Evolutionary conservation across 768 basidiomycete genomes (phyloP), one percentile per base, ranked within the genome.

Genomic region (Boletellus emodensis): DNA sequence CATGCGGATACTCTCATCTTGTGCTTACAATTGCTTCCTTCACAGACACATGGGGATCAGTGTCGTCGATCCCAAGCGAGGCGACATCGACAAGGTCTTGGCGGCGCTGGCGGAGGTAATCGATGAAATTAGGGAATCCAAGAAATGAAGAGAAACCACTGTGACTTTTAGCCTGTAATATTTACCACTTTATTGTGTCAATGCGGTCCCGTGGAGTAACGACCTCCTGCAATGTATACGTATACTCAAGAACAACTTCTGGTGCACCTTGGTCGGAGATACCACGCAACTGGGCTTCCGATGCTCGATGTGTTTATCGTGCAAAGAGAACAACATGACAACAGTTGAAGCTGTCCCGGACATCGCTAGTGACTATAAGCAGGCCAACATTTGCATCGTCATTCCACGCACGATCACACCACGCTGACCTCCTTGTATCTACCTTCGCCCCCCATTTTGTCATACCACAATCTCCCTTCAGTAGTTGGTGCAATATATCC

Each of bases 401-500:
- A n/a, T n/a, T n/a, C n/a, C 30, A 34, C 20, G 22, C n/a, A 15
- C 38, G 26, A n/a, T 57, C 40, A 66, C 22, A 20, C 38, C 0
- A 44, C 58, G 15, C 43, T 48, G 45, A 61, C 63, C 41, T 76
- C 76, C 22, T 69, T 60, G 44, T 84, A 69, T 52, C 76, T 69
- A 6, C 87, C 87, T 62, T 91, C 85, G 0, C 90, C 90, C 14
- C 90, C 90, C 74, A 85, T 80, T 15, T 79, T 72, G 40, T 91
- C 87, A 68, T 94, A 96, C 87, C 92, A 97, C 42, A 81, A 74
- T 60, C 79, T 88, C 15, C 94, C 94, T 34, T 84, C 80, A 1
- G 82, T 87, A 0, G 90, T 94, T 2, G 88, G 79, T 33, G 90
- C 79, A 57, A 98, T 93, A 62, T 94, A 93, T 39, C 94, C 93